Base-by-base conservation (phyloP, 2,329 filamentous ascomycete species). In the Colletotrichum sojae region DNA sequence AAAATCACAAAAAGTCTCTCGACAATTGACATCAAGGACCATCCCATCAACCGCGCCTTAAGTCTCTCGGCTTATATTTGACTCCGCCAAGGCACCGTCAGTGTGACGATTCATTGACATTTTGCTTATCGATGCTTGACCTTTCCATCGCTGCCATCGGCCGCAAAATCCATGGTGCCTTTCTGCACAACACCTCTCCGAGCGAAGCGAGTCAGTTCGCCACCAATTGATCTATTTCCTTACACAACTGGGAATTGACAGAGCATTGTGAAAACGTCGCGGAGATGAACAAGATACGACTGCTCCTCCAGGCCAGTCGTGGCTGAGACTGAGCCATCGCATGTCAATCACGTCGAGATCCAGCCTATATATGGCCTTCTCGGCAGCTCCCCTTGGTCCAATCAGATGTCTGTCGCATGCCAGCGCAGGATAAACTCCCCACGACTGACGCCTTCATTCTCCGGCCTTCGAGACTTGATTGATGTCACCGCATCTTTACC, bases 401-500 rank as follows among this genome's bases (percentile, higher is more conserved):
- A 59, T 65, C 31, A 59, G 39, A 55, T 12, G 31, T 25, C 20
- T 56, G 62, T 48, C 66, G 62, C 62, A 69, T 65, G 31, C 51
- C 62, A 56, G 43, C 55, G 49, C 54, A 52, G 49, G 22, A 5
- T 15, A n/a, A 13, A 16, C 20, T n/a, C 22, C 54, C 18, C 39
- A 59, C 55, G 45, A 18, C 18, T 15, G 27, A 36, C 54, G 36
- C 55, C 25, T 2, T 46, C 49, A 46, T 22, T 46, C 15, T 39
- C 52, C 43, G 31, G 31, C 10, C 31, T 36, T 36, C 31, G 31
- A 69, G 52, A 39, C 55, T 60, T 55, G 4, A 52, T 67, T 56
- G 67, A 69, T 67, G 67, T 48, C 55, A 69, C 55, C 52, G 51
- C 62, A 36, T 45, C 36, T 62, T 57, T 58, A 46, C 40, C 64